These are phyloP conservation scores for Pichia insulana DNA, from an alignment of 805 yeast genomes.

Conservation along the genomic window DNA sequence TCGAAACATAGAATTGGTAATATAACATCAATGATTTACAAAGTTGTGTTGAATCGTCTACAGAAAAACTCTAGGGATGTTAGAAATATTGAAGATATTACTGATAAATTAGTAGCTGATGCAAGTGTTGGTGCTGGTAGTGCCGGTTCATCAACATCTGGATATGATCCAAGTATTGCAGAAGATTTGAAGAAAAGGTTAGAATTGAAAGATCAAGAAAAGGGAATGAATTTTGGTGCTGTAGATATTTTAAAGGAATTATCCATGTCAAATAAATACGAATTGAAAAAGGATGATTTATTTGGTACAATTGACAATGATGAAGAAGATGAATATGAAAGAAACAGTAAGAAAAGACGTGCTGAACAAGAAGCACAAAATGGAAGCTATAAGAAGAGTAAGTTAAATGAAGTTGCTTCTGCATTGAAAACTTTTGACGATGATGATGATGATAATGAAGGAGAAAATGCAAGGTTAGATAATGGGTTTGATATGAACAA, in stretches of 20 bases:
- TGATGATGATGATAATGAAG: slow-evolving; percentile 21
- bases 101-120: slow-evolving; percentile 24
- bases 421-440: slow-evolving; percentile 18
- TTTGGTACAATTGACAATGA: slow-evolving; percentile 27
- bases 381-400: slow-evolving; percentile 6
- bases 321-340: slow-evolving; percentile 7
- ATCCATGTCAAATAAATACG: slow-evolving; percentile 11
- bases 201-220: slow-evolving; percentile 29
- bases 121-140: slow-evolving; percentile 20
- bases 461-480: slow-evolving; percentile 11
- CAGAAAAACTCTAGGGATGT: slow-evolving; percentile 41
- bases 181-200: slow-evolving; percentile 20
- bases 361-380: slow-evolving; percentile 6
- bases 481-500: slow-evolving; percentile 9
- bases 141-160: slow-evolving; percentile 12
- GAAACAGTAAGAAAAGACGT: slow-evolving; percentile 6
- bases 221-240: slow-evolving; percentile 32
- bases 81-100: slow-evolving; percentile 11
- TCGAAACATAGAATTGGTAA: slow-evolving; percentile 64
- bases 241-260: slow-evolving; percentile 31
- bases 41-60: slow-evolving; percentile 43
- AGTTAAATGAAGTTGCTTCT: slow-evolving; percentile 5
- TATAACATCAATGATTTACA: slow-evolving; percentile 57
- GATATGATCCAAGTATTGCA: slow-evolving; percentile 23
- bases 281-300: slow-evolving; percentile 31